phyloP scores from a whole-genome alignment of 108 stramenopile genomes.

The Skeletonema potamos region DNA sequence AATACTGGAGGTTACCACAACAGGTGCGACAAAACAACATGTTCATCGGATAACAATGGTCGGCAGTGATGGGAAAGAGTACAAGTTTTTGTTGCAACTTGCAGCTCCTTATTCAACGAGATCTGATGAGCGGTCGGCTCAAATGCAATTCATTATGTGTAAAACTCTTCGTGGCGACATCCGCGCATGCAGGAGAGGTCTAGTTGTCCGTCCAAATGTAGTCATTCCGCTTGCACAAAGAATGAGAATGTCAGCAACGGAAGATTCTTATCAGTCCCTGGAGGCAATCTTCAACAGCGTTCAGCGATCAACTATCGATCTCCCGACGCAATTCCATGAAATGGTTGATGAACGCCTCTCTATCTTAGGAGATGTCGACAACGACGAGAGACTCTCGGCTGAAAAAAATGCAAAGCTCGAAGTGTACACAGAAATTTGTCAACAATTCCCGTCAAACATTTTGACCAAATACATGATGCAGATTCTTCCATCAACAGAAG shows the following conservation, averaged over 20 bases:
- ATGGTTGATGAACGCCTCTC: constrained; percentile 31
- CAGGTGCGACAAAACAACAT: constrained; percentile 57
- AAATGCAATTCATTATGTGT: constrained; percentile 63
- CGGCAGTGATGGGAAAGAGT: constrained; percentile 79
- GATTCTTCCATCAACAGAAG: constrained; percentile 48
- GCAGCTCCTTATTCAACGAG: constrained; percentile 87
- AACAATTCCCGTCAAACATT: constrained; percentile 37
- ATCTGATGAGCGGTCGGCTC: constrained; percentile 80
- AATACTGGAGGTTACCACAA: constrained; percentile 49
- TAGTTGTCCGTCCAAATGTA: constrained; percentile 68
- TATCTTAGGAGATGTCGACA: constrained; percentile 3
- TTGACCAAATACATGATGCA: constrained; percentile 49
- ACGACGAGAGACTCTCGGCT: constrained; percentile 14
- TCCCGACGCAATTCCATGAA: constrained; percentile 32
- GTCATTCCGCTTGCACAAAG: constrained; percentile 87
- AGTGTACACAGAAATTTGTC: constrained; percentile 56
- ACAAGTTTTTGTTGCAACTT: constrained; percentile 77
- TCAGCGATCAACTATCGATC: constrained; percentile 9
- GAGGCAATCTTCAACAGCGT: constrained; percentile 52
- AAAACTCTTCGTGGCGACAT: constrained; percentile 67
- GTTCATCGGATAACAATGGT: constrained; percentile 78
- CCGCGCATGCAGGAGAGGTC: constrained; percentile 53
- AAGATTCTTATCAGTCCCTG: constrained; percentile 56
- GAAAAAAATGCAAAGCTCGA: constrained; percentile 46
- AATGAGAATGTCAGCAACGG: constrained; percentile 71